A percentile compares a stretch with the other conserved stretches of the same genome.
These are phyloP conservation scores for Backusella circina DNA, from an alignment of 192 early-diverging fungal genomes.

Conservation along the genomic window DNA sequence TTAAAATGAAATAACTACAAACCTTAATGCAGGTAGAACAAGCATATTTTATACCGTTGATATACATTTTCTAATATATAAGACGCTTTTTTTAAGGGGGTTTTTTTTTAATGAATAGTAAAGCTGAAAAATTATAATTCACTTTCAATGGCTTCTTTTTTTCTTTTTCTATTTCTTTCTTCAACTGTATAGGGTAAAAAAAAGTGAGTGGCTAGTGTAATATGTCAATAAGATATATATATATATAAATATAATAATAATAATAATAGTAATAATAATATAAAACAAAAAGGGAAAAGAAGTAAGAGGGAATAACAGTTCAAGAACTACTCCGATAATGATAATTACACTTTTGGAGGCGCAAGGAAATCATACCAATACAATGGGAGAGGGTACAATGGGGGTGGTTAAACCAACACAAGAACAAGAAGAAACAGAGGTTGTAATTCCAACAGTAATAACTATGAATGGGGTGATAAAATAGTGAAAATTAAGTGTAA, in stretches of 20 bases:
- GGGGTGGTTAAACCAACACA: not conserved
- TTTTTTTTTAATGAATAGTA: not conserved
- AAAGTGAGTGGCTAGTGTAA: not conserved
- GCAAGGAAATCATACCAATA: slow-evolving; percentile 16
- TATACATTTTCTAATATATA: slow-evolving; percentile 1
- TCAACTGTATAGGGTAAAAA: not conserved
- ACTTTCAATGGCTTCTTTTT: not conserved
- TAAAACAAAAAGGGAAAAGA: not conserved
- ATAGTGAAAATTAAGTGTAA: not conserved
- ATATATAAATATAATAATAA: not conserved
- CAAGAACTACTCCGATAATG: slow-evolving; percentile 12
- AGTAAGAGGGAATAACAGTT: not conserved
- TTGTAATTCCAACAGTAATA: not conserved
- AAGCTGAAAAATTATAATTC: not conserved
- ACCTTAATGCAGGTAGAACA: slow-evolving; percentile 32
- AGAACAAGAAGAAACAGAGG: not conserved
- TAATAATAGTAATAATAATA: not conserved
- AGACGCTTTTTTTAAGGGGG: not conserved
- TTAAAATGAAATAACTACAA: not conserved
- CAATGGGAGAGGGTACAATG: not conserved
- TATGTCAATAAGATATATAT: not conserved
- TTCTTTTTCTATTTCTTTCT: not conserved
- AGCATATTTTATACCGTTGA: slow-evolving; percentile 29
- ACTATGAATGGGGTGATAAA: not conserved
- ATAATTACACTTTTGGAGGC: slow-evolving; percentile 18